Base-by-base conservation (phyloP, 371 early-diverging fungal species). In the Quaeritorhiza haematococci region DNA sequence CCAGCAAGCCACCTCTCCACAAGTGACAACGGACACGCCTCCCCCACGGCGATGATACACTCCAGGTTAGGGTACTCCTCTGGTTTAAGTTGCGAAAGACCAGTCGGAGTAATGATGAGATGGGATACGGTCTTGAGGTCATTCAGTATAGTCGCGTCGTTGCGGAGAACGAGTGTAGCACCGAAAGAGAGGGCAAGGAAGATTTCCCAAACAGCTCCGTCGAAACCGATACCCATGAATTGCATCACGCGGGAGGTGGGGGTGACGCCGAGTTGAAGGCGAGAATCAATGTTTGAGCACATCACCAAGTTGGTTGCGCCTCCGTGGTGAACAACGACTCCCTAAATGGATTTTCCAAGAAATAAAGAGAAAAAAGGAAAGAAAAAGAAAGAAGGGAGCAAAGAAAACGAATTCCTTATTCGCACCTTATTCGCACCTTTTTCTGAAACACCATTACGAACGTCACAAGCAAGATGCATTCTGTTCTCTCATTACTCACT, bases 401-500 rank as follows among this genome's bases (percentile, higher is more conserved):
- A n/a, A n/a, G n/a, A n/a, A n/a, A n/a, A n/a, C n/a, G n/a, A n/a
- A n/a, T n/a, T n/a, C n/a, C n/a, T n/a, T n/a, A n/a, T n/a, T n/a
- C n/a, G n/a, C n/a, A n/a, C n/a, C n/a, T n/a, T n/a, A n/a, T n/a
- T n/a, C n/a, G n/a, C n/a, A n/a, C n/a, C n/a, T n/a, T n/a, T n/a
- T n/a, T n/a, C n/a, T n/a, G n/a, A n/a, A n/a, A n/a, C n/a, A n/a
- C n/a, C n/a, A n/a, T n/a, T n/a, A n/a, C n/a, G n/a, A n/a, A n/a
- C n/a, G n/a, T n/a, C n/a, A n/a, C n/a, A n/a, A n/a, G 45, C 24
- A 17, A 17, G 38, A 63, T 28, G 35, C 61, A 23, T 27, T 27
- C 42, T 79, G 80, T 4, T 49, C 45, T 2, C 72, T 43, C 32
- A 74, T 56, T 7, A 74, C 74, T 2, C 76, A n/a, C 80, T 50